These are phyloP conservation scores for Eimeria nieschulzi DNA, from an alignment of 169 alveolate species.

Conservation along the genomic window DNA sequence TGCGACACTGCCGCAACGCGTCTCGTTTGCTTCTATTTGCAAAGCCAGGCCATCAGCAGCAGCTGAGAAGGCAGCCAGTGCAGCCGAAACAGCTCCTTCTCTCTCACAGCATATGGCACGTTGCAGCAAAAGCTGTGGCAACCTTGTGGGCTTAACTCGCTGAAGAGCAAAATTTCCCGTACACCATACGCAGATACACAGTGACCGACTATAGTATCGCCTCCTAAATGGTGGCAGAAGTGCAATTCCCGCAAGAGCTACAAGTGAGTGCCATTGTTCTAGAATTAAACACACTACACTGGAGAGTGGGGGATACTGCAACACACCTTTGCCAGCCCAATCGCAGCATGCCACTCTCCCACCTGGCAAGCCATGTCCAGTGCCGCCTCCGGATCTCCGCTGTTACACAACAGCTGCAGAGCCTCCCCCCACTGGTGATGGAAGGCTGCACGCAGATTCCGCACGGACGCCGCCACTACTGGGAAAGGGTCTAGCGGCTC, in stretches of 20 bases:
- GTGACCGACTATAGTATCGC: too few relatives aligned
- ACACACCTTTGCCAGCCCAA: neutral
- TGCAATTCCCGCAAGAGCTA: too few relatives aligned
- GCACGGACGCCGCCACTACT: too few relatives aligned
- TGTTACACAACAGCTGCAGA: neutral
- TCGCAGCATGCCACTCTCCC: constrained; percentile 25
- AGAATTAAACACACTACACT: too few relatives aligned
- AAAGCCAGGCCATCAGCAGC: constrained; percentile 10
- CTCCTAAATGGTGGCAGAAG: too few relatives aligned
- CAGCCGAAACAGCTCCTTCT: neutral
- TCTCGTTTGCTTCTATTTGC: neutral
- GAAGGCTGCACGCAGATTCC: neutral
- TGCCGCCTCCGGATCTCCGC: constrained; percentile 22
- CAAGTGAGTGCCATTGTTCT: too few relatives aligned
- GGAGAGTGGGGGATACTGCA: neutral
- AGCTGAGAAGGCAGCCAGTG: constrained; percentile 15
- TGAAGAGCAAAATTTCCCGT: neutral
- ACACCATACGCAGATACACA: too few relatives aligned
- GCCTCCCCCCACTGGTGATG: constrained; percentile 20
- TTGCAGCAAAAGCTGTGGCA: constrained; percentile 8
- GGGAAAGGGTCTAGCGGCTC: too few relatives aligned
- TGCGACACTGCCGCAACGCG: neutral
- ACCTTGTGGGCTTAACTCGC: neutral
- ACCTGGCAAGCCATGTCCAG: constrained; percentile 8
- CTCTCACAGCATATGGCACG: constrained; percentile 18